Conservation (phyloP, 768 basidiomycete species). For the Mycena albidolilacea region DNA sequence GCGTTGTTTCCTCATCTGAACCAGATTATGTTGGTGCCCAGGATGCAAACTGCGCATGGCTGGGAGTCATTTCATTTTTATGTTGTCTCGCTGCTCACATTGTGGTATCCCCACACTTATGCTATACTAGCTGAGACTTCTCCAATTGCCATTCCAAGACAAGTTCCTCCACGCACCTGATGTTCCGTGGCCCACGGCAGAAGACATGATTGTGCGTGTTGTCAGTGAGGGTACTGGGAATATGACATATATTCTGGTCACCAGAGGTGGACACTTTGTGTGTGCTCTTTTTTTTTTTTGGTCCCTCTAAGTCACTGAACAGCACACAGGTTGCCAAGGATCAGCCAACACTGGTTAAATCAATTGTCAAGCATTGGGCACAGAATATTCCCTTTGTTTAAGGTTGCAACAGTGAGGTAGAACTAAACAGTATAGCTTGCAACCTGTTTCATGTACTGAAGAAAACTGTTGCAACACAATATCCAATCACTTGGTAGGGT, state of each 20-base stretch:
- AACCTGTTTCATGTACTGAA: too few relatives aligned
- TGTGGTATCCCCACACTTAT: background rate
- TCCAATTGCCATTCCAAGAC: constrained; percentile 45
- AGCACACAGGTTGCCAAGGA: constrained; percentile 38
- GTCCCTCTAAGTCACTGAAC: background rate
- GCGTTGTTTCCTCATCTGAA: background rate
- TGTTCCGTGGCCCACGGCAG: constrained; percentile 45
- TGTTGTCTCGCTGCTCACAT: background rate
- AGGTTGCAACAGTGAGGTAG: background rate
- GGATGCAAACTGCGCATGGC: constrained; percentile 50
- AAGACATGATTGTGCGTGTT: constrained; percentile 44
- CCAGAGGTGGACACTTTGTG: constrained; percentile 52
- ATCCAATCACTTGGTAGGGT: too few relatives aligned
- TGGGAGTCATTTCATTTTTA: constrained; percentile 47
- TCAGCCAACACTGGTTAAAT: constrained; percentile 41
- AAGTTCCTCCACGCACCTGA: constrained; percentile 46
- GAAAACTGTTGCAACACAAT: too few relatives aligned
- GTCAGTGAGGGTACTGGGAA: constrained; percentile 52
- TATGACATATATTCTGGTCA: constrained; percentile 50
- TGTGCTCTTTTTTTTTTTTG: constrained; percentile 13
- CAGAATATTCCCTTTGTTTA: constrained; percentile 26
- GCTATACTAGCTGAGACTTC: constrained; percentile 42
- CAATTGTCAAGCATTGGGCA: constrained; percentile 41
- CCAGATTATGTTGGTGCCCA: constrained; percentile 49
- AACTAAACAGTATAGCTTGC: too few relatives aligned